Percentiles rank a stretch among this genome's conserved stretches.
Conservation (phyloP, 2,329 filamentous ascomycete species). For the Exophiala sp. region DNA sequence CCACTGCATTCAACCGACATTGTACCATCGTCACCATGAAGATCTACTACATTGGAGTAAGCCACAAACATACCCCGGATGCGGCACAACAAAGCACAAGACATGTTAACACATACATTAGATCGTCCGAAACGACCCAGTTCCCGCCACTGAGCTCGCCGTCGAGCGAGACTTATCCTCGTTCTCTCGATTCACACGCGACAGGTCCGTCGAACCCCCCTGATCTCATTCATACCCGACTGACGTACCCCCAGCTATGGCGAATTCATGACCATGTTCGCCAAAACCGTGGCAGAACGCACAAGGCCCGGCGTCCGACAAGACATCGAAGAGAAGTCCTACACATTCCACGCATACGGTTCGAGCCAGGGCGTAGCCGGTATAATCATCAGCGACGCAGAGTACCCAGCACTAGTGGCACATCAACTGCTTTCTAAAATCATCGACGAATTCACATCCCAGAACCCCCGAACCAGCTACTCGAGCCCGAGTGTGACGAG, state of each 20-base stretch:
- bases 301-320: conserved; percentile 78
- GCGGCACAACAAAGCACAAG: neutral
- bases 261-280: conserved; percentile 80
- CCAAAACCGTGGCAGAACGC: conserved; percentile 81
- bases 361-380: conserved; percentile 71
- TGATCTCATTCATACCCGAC: neutral
- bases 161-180: conserved; percentile 72
- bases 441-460: conserved; percentile 78
- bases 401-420: conserved; percentile 74
- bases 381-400: conserved; percentile 72
- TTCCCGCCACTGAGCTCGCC: conserved; percentile 73
- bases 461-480: conserved; percentile 69
- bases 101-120: conserved; percentile 35
- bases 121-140: conserved; percentile 76
- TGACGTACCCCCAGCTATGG: conserved; percentile 42
- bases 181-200: conserved; percentile 76
- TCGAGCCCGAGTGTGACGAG: conserved; percentile 49
- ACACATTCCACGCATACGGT: conserved; percentile 75
- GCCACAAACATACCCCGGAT: conserved; percentile 1
- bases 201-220: conserved; percentile 52
- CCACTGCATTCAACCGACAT: neutral
- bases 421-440: conserved; percentile 85
- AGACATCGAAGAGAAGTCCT: conserved; percentile 78
- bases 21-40: conserved; percentile 31
- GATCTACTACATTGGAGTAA: conserved; percentile 35